Evolutionary conservation across 2,329 filamentous ascomycete species (phyloP), one percentile per base, ranked within the genome.

Genomic region (Fusarium scirpi): DNA sequence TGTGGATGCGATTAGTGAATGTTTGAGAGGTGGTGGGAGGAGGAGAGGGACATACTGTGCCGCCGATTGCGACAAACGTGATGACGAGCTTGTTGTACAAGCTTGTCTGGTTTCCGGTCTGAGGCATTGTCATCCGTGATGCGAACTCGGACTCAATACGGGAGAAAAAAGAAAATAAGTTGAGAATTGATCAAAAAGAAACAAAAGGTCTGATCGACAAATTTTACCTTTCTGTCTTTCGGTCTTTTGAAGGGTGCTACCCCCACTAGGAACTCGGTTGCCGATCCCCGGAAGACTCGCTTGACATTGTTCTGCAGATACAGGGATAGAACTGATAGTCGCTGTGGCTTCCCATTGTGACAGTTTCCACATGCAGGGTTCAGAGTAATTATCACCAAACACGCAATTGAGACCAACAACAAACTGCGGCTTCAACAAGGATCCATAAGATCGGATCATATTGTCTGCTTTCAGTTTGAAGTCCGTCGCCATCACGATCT

Each of bases 61-160:
- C 76, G 5, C 77, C 78, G 34, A 80, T 75, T 5, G 78, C 78
- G 8, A 80, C 78, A 40, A 78, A 77, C n/a, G 78, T 74, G 10
- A 78, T 80, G 27, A 80, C 75, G 11, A 80, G 77, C 55, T 76
- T 75, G 62, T 80, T 80, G 65, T 79, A 80, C 27, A 66, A 54
- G 47, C 71, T 79, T 7, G 76, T 78, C 58, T 72, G 67, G 15
- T 69, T 69, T 29, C 66, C 66, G 1, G 55, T 58, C 16, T 67
- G 55, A 25, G 66, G 51, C 66, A 69, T 69, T 27, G 34, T 52
- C 24, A 20, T 5, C 54, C 16, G 15, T 2, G 32, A 32, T 32
- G 4, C 0, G 8, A 32, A 16, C 27, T 57, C 2, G 15, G 16
- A 34, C 12, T 10, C 3, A 5, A 48, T 34, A 20, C 46, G 25